Conservation (phyloP, 345 rosid genomes). For the Punica granatum region DNA sequence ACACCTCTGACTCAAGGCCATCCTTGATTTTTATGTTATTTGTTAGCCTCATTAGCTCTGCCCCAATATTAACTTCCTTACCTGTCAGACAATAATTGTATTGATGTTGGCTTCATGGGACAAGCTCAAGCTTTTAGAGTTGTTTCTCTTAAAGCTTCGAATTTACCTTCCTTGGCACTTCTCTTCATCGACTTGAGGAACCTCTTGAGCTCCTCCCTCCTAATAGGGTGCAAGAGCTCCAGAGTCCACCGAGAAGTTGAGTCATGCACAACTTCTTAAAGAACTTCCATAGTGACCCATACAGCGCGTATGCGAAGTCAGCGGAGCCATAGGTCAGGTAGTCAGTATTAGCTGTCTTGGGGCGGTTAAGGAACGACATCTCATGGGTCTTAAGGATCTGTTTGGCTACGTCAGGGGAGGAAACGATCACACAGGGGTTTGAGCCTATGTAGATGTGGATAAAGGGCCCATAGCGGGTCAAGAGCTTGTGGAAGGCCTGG, state of each 20-base stretch:
- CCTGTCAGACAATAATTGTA: neutral
- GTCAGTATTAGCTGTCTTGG: constrained; percentile 40
- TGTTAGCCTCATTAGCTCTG: constrained; percentile 46
- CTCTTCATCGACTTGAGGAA: constrained; percentile 27
- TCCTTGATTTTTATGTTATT: constrained; percentile 53
- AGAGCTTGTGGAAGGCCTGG: constrained; percentile 62
- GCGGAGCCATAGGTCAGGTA: constrained; percentile 76
- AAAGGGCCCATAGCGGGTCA: constrained; percentile 48
- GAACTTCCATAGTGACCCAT: constrained; percentile 70
- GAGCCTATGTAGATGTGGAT: constrained; percentile 63
- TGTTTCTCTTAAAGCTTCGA: neutral
- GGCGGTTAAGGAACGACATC: constrained; percentile 47
- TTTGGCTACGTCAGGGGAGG: constrained; percentile 43
- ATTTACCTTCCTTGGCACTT: constrained; percentile 24
- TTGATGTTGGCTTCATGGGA: neutral
- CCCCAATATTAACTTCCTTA: constrained; percentile 37
- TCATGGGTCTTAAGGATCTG: constrained; percentile 61
- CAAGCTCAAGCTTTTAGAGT: no score
- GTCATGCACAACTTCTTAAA: constrained; percentile 71
- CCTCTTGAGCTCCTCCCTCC: constrained; percentile 35
- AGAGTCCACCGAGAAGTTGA: constrained; percentile 45
- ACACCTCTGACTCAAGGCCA: constrained; percentile 45
- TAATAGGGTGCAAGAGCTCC: constrained; percentile 32
- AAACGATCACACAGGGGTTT: constrained; percentile 51
- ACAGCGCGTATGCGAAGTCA: constrained; percentile 58